Conservation (phyloP, 1,284 basidiomycete species). For the Ceratobasidium sp. region DNA sequence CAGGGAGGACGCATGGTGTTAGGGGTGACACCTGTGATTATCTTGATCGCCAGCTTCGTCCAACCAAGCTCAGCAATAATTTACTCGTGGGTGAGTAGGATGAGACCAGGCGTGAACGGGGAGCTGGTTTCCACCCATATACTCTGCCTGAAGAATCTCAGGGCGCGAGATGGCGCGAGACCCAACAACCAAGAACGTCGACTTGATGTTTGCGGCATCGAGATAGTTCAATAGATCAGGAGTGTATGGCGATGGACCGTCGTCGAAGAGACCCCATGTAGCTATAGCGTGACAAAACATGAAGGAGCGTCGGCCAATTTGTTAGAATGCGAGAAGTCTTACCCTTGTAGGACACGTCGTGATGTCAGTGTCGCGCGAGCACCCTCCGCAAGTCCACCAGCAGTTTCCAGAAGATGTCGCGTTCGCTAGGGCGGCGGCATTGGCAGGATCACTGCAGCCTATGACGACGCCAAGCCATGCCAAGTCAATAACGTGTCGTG, state of each 20-base stretch:
- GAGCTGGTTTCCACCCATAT: slow-evolving; percentile 76
- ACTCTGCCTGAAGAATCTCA: slow-evolving; percentile 75
- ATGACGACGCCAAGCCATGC: not conserved
- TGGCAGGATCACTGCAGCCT: slow-evolving; percentile 59
- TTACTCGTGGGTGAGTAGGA: slow-evolving; percentile 78
- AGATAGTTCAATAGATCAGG: slow-evolving; percentile 64
- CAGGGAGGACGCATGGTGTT: slow-evolving; percentile 75
- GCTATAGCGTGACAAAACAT: not conserved
- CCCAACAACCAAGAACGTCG: slow-evolving; percentile 72
- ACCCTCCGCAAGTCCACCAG: slow-evolving; percentile 92
- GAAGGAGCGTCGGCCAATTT: not conserved
- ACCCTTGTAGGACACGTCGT: slow-evolving; percentile 73
- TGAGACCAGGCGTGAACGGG: slow-evolving; percentile 80
- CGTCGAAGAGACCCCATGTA: slow-evolving; percentile 61
- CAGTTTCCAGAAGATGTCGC: slow-evolving; percentile 58
- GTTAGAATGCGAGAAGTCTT: slow-evolving; percentile 74
- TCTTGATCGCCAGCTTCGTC: slow-evolving; percentile 87
- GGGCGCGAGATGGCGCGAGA: slow-evolving; percentile 70
- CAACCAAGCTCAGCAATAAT: slow-evolving; percentile 92
- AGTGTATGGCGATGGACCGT: slow-evolving; percentile 64
- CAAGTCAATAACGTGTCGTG: no score
- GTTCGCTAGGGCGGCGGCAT: slow-evolving; percentile 67
- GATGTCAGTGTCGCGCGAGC: slow-evolving; percentile 76
- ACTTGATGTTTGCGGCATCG: slow-evolving; percentile 61
- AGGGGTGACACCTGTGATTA: slow-evolving; percentile 79